Evolutionary conservation across 2,329 filamentous ascomycete species (phyloP), one percentile per base, ranked within the genome.

Genomic region (Fusarium anguioides): DNA sequence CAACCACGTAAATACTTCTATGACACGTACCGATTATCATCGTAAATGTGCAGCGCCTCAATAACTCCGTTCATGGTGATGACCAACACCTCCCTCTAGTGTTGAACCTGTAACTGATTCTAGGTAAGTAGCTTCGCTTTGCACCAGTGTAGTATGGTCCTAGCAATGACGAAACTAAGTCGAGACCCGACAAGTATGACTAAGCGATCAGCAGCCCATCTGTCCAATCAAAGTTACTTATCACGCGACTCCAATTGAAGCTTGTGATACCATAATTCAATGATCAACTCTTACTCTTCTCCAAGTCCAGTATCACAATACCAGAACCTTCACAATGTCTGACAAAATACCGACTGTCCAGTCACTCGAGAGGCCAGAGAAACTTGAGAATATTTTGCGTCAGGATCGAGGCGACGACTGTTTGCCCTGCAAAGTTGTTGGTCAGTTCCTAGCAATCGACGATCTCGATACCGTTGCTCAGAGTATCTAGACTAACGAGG

Each of bases 41-140:
- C 94, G 80, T 92, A 97, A 78, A 99, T 94, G 83, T 98, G 95
- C 75, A 99, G 85, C 77, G 95, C 96, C 84, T 98, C 95, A 76
- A 99, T 92, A 76, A 92, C 89, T 82, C 93, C 89, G 82, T 87
- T 92, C 91, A 94, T 95, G 77, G 80, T 89, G 78, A 75, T 64
- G 64, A 67, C 71, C 69, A 64, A 70, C 74, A 69, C 73, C 74
- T 70, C 68, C 60, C 52, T 49, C 60, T 41, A 62, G 66, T 55
- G 74, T 63, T 64, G 61, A 49, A 59, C 57, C 45, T 54, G 40
- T 44, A 29, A n/a, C 14, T n/a, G 7, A 21, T n/a, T 36, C 11
- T 29, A 54, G 50, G 42, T 29, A 54, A 42, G 42, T 49, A 50
- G 58, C 65, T 59, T 40, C 39, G 33, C 46, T 52, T 6, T 66